These are phyloP conservation scores for Cytospora chrysosperma DNA, from an alignment of 2,329 filamentous ascomycete genomes.

Conservation along the genomic window DNA sequence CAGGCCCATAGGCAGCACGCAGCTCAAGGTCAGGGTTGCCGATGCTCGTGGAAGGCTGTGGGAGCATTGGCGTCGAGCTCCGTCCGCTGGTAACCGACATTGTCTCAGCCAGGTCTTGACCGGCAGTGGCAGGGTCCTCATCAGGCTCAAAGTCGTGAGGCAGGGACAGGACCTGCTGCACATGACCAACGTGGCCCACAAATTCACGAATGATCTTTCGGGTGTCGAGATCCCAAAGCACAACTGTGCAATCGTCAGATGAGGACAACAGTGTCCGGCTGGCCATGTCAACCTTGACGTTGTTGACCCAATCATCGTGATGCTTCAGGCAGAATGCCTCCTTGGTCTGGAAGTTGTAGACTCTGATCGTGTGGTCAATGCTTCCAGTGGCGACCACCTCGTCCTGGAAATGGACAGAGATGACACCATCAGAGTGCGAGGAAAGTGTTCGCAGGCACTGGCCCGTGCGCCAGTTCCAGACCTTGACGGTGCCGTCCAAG, in stretches of 20 bases:
- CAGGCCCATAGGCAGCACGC: slow-evolving; percentile 56
- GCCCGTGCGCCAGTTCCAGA: slow-evolving; percentile 97
- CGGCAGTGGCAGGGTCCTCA: slow-evolving; percentile 53
- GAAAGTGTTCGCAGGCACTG: slow-evolving; percentile 78
- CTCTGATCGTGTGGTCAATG: slow-evolving; percentile 83
- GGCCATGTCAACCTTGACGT: slow-evolving; percentile 79
- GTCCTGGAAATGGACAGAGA: slow-evolving; percentile 83
- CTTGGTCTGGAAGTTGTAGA: slow-evolving; percentile 88
- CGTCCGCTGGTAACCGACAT: slow-evolving; percentile 49
- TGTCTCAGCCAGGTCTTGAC: slow-evolving; percentile 51
- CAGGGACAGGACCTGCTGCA: slow-evolving; percentile 85
- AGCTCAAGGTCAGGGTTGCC: slow-evolving; percentile 40
- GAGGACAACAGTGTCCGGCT: slow-evolving; percentile 89
- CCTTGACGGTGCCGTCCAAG: slow-evolving; percentile 80
- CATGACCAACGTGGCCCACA: slow-evolving; percentile 89
- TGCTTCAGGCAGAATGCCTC: slow-evolving; percentile 77
- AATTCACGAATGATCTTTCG: slow-evolving; percentile 74
- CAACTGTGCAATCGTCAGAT: slow-evolving; percentile 88
- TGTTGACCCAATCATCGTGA: slow-evolving; percentile 94
- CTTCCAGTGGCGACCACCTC: slow-evolving; percentile 86
- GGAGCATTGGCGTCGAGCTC: slow-evolving; percentile 40
- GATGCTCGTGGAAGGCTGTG: slow-evolving; percentile 27
- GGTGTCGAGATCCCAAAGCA: slow-evolving; percentile 90
- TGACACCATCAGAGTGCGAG: slow-evolving; percentile 78
- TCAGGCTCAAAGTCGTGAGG: slow-evolving; percentile 89